Base-by-base conservation (phyloP, 2,329 filamentous ascomycete genomes). In the Arthrobotrys conoides region DNA sequence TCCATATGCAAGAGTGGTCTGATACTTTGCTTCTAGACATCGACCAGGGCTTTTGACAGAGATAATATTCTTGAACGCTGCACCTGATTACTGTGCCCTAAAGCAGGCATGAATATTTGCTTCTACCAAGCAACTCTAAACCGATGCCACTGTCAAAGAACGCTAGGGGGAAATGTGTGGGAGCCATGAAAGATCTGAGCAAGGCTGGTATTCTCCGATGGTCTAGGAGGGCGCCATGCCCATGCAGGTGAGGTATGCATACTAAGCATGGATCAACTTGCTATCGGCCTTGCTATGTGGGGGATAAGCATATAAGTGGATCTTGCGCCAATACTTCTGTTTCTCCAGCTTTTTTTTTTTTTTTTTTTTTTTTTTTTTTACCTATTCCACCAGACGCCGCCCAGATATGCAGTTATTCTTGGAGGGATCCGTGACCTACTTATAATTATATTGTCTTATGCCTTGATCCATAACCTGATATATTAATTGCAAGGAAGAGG, bases 1-100 rank as follows among this genome's bases (percentile, higher is more conserved):
- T 55, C 61, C 73, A 71, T 77, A 67, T 78, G 75, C 75, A 78
- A 78, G 75, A 72, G 75, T 78, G 75, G 75, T 59, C 68, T 78
- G 68, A 78, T 57, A 33, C 20, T 18, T 64, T 55, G 22, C n/a
- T 64, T 69, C 55, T 49, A 67, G 63, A 63, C 53, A 53, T 46
- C 48, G 48, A 49, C 27, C 38, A 24, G 51, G 55, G 63, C 16
- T n/a, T 20, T 36, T 14, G 12, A 24, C 6, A 36, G 20, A 48
- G 18, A 41, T 33, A 27, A 61, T 30, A 55, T 33, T 61, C 36
- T 67, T 67, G 33, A 41, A 55, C 61, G 20, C 61, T 36, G 49
- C 61, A 67, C 16, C 61, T 66, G 20, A 59, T 67, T 41, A 41
- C 30, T 30, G 24, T 20, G 53, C n/a, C 65, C 30, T 27, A 69